These are phyloP conservation scores for Alnus rubra DNA, from an alignment of 306 rosid species.

Conservation along the genomic window DNA sequence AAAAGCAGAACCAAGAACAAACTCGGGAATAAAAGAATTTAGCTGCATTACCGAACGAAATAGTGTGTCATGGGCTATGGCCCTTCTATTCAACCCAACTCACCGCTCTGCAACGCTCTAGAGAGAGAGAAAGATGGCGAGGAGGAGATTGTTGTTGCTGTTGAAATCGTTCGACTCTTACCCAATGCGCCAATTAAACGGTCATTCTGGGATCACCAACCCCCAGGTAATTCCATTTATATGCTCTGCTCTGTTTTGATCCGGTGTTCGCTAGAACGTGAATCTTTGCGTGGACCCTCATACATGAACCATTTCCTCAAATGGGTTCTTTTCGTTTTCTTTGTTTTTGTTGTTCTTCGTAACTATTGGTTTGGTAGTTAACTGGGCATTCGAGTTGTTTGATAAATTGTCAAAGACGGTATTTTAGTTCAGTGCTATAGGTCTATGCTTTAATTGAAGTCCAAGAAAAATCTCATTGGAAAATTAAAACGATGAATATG, in stretches of 20 bases:
- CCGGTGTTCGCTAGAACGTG: background rate
- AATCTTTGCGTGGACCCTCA: conserved; percentile 5
- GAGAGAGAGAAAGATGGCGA: conserved; percentile 41
- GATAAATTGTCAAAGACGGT: conserved; percentile 43
- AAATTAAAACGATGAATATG: background rate
- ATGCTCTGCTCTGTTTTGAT: conserved; percentile 9
- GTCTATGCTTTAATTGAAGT: background rate
- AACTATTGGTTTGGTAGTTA: conserved; percentile 13
- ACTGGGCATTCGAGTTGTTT: conserved; percentile 37
- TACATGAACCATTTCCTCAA: background rate
- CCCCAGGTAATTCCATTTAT: conserved; percentile 49
- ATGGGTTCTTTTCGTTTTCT: background rate
- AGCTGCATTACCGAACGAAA: too few species aligned
- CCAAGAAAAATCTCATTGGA: background rate
- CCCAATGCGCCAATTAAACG: conserved; percentile 41
- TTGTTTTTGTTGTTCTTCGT: background rate
- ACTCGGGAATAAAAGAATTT: too few species aligned
- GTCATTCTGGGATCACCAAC: conserved; percentile 41
- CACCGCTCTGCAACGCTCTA: background rate
- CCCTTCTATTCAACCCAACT: too few species aligned
- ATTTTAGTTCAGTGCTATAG: conserved; percentile 11
- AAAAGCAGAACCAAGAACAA: too few species aligned
- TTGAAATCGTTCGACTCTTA: conserved; percentile 58
- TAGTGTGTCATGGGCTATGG: too few species aligned
- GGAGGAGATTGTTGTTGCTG: conserved; percentile 57